Evolutionary conservation across 495 filamentous ascomycete genomes (phyloP).

Genomic region (Aspergillus avenaceus): DNA sequence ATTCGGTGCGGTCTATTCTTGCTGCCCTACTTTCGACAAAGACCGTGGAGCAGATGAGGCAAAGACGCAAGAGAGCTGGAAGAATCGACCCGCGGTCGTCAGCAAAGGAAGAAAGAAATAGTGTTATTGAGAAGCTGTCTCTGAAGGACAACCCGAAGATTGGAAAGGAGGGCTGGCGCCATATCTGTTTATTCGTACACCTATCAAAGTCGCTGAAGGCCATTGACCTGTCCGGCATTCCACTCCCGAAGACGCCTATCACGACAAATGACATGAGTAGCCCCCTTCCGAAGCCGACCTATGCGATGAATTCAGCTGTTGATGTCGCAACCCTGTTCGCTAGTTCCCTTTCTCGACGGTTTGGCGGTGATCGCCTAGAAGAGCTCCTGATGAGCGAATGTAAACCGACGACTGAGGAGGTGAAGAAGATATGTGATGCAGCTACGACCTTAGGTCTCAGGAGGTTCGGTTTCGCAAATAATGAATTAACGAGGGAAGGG

Average conservation of each 20-base stretch:
- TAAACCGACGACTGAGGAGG: conserved; percentile 61
- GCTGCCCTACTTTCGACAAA: conserved; percentile 82
- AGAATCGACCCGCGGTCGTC: conserved; percentile 15
- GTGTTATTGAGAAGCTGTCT: conserved; percentile 80
- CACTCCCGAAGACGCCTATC: conserved; percentile 57
- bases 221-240: conserved; percentile 80
- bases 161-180: conserved; percentile 80
- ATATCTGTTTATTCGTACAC: conserved; percentile 85
- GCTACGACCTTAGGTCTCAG: conserved; percentile 67
- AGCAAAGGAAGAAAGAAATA: conserved; percentile 44
- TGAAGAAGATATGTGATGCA: conserved; percentile 72
- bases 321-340: conserved; percentile 61
- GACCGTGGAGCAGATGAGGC: conserved; percentile 51
- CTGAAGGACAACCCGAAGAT: conserved; percentile 89
- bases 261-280: conserved; percentile 15
- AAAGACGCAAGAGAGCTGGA: conserved; percentile 33
- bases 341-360: conserved; percentile 69
- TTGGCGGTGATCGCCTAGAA: conserved; percentile 71
- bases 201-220: conserved; percentile 82
- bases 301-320: conserved; percentile 9
- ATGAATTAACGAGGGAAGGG: conserved; percentile 66
- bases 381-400: conserved; percentile 82
- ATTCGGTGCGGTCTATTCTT: conserved; percentile 79
- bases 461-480: conserved; percentile 78
- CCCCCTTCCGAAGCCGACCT: not conserved